A percentile compares a stretch with the other conserved stretches of the same genome.
These are phyloP conservation scores for Trichoderma arundinaceum DNA, from an alignment of 2,329 filamentous ascomycete genomes.

Conservation along the genomic window DNA sequence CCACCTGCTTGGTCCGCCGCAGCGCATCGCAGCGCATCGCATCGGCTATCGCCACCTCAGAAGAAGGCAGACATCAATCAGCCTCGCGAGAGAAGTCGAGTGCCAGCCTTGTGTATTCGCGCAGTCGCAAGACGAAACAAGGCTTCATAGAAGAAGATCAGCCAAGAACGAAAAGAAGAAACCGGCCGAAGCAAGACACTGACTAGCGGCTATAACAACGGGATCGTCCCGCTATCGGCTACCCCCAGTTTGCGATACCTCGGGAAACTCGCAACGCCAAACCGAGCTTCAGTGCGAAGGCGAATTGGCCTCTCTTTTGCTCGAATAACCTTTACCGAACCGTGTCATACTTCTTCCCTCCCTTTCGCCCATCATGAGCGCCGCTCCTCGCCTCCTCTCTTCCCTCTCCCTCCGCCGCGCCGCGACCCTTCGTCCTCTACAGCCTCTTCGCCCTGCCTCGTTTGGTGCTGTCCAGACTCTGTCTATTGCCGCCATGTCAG, in stretches of 20 bases:
- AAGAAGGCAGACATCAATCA: background rate
- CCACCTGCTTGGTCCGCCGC: background rate
- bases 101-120: background rate
- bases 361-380: slow-evolving; percentile 32
- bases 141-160: background rate
- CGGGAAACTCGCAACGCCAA: no score
- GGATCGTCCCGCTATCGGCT: no score
- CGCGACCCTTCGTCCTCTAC: slow-evolving; percentile 39
- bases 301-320: background rate
- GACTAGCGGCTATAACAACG: no score
- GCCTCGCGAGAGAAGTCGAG: no score
- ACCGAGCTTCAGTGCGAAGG: background rate
- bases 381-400: slow-evolving; percentile 42
- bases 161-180: background rate
- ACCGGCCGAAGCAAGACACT: no score
- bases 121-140: background rate
- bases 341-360: background rate
- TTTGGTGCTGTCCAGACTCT: slow-evolving; percentile 48
- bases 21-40: slow-evolving; percentile 26
- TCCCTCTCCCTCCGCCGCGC: slow-evolving; percentile 41
- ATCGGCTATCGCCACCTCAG: slow-evolving; percentile 13
- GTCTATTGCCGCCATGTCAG: slow-evolving; percentile 77
- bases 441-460: slow-evolving; percentile 50
- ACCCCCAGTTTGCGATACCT: no score
- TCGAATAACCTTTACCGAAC: background rate